Conservation (phyloP, 176 grass and related monocot species). For the Zoysia pacifica region DNA sequence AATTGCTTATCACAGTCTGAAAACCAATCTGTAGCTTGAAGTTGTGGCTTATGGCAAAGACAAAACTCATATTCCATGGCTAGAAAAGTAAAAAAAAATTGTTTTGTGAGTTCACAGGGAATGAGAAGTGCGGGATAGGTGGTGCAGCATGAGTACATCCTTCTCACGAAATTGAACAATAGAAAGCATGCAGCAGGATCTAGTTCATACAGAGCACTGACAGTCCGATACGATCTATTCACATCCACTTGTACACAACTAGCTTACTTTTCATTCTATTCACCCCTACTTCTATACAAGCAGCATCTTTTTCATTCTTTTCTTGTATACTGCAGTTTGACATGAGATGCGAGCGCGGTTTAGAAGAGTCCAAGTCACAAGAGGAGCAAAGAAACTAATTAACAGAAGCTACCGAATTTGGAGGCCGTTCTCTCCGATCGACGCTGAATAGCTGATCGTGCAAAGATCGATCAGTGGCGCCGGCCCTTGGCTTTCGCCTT, state of each 20-base stretch:
- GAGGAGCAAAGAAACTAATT: not conserved
- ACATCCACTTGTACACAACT: not conserved
- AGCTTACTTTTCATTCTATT: not conserved
- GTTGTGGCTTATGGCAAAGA: no score
- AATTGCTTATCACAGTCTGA: not conserved
- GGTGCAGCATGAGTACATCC: not conserved
- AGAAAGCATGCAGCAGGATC: not conserved
- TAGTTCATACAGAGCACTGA: not conserved
- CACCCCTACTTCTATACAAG: not conserved
- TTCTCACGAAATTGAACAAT: not conserved
- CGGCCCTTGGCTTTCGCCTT: constrained; percentile 22
- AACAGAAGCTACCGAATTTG: not conserved
- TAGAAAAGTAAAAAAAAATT: not conserved
- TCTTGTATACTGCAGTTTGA: not conserved
- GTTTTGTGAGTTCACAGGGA: not conserved
- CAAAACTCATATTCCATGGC: not conserved
- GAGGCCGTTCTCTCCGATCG: not conserved
- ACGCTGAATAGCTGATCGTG: not conserved
- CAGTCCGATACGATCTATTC: not conserved
- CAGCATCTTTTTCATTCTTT: not conserved
- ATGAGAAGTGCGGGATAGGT: not conserved
- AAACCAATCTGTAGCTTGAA: not conserved
- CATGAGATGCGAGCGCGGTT: not conserved
- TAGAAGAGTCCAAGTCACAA: not conserved
- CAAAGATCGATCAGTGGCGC: constrained; percentile 13